phyloP scores from a whole-genome alignment of 1,139 yeast genomes.

The Petasospora fabianii region DNA sequence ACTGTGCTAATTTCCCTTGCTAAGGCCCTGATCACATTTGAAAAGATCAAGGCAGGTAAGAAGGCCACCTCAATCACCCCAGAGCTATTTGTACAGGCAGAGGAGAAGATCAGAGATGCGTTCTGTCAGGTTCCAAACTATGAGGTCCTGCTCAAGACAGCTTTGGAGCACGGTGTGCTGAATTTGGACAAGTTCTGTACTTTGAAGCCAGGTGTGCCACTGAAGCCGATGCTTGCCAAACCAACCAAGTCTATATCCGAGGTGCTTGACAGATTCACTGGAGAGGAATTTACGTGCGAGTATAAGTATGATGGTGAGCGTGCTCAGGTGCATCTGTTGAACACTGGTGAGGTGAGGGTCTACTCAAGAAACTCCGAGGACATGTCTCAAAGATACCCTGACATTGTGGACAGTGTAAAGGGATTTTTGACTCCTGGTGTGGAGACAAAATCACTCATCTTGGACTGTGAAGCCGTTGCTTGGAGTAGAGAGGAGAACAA shows the following conservation, averaged over 20 bases:
- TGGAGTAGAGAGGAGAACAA: slow-evolving; percentile 77
- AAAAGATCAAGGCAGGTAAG: slow-evolving; percentile 32
- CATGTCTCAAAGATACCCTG: slow-evolving; percentile 96
- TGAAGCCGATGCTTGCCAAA: slow-evolving; percentile 97
- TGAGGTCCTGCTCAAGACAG: slow-evolving; percentile 65
- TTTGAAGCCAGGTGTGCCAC: slow-evolving; percentile 87
- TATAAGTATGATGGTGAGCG: slow-evolving; percentile 98
- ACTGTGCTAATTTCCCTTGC: slow-evolving; percentile 82
- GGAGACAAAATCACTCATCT: slow-evolving; percentile 51
- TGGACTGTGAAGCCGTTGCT: slow-evolving; percentile 99
- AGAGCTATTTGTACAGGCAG: slow-evolving; percentile 54
- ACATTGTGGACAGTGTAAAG: slow-evolving; percentile 64
- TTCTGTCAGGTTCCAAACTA: slow-evolving; percentile 92
- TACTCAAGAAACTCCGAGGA: slow-evolving; percentile 95
- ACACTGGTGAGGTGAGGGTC: slow-evolving; percentile 65
- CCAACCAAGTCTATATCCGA: slow-evolving; percentile 93
- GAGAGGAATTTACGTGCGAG: slow-evolving; percentile 86
- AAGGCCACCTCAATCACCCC: slow-evolving; percentile 32
- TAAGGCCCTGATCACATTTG: slow-evolving; percentile 72
- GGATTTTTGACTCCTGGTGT: slow-evolving; percentile 47
- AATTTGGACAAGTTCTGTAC: slow-evolving; percentile 65
- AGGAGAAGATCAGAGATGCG: slow-evolving; percentile 77
- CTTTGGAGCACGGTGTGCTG: slow-evolving; percentile 64
- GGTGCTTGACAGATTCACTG: slow-evolving; percentile 82
- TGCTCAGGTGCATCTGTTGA: slow-evolving; percentile 82